A percentile compares a stretch with the other conserved stretches of the same genome.
phyloP scores from a whole-genome alignment of 495 filamentous ascomycete genomes.

The Hyaloscypha bicolor region DNA sequence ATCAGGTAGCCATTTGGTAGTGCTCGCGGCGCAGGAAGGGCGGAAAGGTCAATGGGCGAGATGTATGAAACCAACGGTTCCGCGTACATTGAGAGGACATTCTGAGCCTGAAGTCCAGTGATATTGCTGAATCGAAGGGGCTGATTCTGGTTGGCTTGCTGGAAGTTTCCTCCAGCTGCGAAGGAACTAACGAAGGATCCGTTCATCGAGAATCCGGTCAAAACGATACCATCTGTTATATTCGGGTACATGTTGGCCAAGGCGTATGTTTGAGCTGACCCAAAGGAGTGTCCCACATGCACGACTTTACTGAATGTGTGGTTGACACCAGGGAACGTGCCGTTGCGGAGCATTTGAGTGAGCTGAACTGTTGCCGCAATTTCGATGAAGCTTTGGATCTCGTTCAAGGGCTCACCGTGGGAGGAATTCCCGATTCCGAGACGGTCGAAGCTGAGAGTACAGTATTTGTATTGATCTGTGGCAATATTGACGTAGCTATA shows the following conservation, averaged over 20 bases:
- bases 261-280: constrained; percentile 48
- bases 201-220: constrained; percentile 59
- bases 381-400: constrained; percentile 58
- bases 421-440: constrained; percentile 59
- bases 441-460: constrained; percentile 59
- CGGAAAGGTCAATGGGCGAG: constrained; percentile 20
- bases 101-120: constrained; percentile 44
- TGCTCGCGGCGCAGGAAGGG: constrained; percentile 3
- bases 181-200: constrained; percentile 40
- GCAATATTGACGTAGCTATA: constrained; percentile 60
- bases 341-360: constrained; percentile 49
- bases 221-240: constrained; percentile 56
- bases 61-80: constrained; percentile 23
- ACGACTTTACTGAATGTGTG: constrained; percentile 49
- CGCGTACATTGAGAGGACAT: constrained; percentile 29
- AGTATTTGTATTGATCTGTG: constrained; percentile 52
- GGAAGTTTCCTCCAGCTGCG: constrained; percentile 46
- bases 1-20: constrained; percentile 33
- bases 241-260: constrained; percentile 51
- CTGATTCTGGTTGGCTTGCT: constrained; percentile 47
- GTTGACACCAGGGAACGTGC: constrained; percentile 36
- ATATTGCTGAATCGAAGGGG: constrained; percentile 42
- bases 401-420: constrained; percentile 55
- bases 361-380: constrained; percentile 51
- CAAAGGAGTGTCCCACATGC: constrained; percentile 62